These are phyloP conservation scores for Puccinia triticina DNA, from an alignment of 1,284 basidiomycete genomes.

Conservation along the genomic window DNA sequence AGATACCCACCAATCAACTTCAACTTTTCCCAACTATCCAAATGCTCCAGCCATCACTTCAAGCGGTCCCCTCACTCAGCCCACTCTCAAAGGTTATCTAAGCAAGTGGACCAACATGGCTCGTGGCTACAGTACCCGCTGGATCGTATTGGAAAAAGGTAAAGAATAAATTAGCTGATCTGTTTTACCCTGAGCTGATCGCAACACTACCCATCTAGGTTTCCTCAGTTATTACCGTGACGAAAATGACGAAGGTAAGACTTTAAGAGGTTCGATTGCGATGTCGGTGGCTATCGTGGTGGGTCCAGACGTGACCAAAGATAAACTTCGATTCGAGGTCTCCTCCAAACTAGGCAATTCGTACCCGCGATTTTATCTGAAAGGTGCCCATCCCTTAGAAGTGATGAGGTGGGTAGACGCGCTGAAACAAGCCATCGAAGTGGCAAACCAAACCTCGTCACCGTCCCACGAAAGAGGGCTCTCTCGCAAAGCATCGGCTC, in stretches of 20 bases:
- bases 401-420: slow-evolving; percentile 83
- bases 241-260: slow-evolving; percentile 85
- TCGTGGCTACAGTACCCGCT: slow-evolving; percentile 84
- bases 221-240: slow-evolving; percentile 71
- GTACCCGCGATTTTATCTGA: slow-evolving; percentile 76
- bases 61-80: slow-evolving; percentile 61
- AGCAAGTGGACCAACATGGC: slow-evolving; percentile 90
- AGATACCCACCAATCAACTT: slow-evolving; percentile 29
- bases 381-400: slow-evolving; percentile 85
- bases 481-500: neutral
- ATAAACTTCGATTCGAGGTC: slow-evolving; percentile 80
- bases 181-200: neutral
- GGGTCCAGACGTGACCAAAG: slow-evolving; percentile 61
- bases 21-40: slow-evolving; percentile 21
- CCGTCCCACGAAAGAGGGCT: slow-evolving; percentile 60
- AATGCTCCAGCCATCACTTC: neutral
- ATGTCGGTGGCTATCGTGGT: slow-evolving; percentile 75
- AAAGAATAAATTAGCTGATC: slow-evolving; percentile 51
- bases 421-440: slow-evolving; percentile 72
- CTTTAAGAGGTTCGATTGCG: slow-evolving; percentile 83
- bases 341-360: slow-evolving; percentile 64
- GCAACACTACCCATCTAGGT: slow-evolving; percentile 48
- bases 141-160: slow-evolving; percentile 90
- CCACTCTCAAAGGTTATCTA: slow-evolving; percentile 75
- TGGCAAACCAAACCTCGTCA: slow-evolving; percentile 2